Base-by-base conservation (phyloP, 805 yeast genomes). In the Maudiozyma serrabonitensis region DNA sequence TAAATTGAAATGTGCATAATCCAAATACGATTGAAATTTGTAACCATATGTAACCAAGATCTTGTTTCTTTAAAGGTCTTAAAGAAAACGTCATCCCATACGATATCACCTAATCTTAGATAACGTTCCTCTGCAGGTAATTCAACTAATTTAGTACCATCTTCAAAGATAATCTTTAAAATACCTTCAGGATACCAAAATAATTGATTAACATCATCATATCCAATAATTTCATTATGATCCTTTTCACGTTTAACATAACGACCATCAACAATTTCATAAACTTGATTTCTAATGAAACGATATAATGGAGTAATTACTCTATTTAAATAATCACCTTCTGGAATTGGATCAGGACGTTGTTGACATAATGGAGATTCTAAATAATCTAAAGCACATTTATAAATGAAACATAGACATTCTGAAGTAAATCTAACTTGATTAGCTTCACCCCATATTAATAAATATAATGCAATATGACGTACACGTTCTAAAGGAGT, bases 141-240 rank as follows among this genome's bases (percentile, higher is more conserved):
- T 60, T 93, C 98, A 47, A 90, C 87, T 59, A 93, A 75, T 67
- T 96, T 82, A 18, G 95, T 76, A 66, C 85, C 93, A 66, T 93
- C 98, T 12, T 45, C 50, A 61, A 91, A 79, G 46, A 84, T 79
- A 60, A 93, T 90, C 71, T 93, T 84, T 52, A 95, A 83, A 56
- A 93, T 86, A 77, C 99, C 99, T 73, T 95, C 98, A 45, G 98
- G 97, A 72, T 95, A 93, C 99, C 99, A 93, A 73, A 95, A 93
- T 60, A 93, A 78, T 76, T 93, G 99, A 71, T 93, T 93, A 53
- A 93, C 95, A 75, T 93, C 99, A 74, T 93, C 99, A 69, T 93
- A 93, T 69, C 99, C 95, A 61, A 86, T 78, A 55, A 86, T 73
- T 56, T 80, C 73, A 71, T 82, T 82, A 70, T 86, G 95, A 67